These are phyloP conservation scores for Aegilops tauschii DNA, from an alignment of 176 grass and related monocot genomes.

Conservation along the genomic window DNA sequence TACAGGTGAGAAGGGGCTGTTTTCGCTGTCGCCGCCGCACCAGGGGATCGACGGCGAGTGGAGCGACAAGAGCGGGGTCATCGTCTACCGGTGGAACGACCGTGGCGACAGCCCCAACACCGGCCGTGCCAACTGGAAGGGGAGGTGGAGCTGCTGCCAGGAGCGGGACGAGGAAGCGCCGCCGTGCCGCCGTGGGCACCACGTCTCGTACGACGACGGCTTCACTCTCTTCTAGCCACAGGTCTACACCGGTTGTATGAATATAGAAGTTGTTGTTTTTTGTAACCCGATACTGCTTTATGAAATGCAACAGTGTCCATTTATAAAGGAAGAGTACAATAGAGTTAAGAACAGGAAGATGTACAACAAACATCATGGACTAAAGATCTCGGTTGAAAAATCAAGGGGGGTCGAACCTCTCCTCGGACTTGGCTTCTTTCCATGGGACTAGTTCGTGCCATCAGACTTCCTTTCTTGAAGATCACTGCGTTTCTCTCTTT, in stretches of 20 bases:
- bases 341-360: too few species aligned
- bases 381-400: too few species aligned
- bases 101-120: slow-evolving; percentile 44
- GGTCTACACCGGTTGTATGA: not conserved
- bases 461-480: too few species aligned
- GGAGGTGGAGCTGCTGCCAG: slow-evolving; percentile 75
- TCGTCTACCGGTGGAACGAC: slow-evolving; percentile 83
- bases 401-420: too few species aligned
- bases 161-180: slow-evolving; percentile 60
- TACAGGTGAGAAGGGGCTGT: slow-evolving; percentile 70
- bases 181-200: slow-evolving; percentile 54
- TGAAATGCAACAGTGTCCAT: not conserved
- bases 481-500: too few species aligned
- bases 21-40: slow-evolving; percentile 70
- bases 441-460: too few species aligned
- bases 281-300: not conserved
- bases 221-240: slow-evolving; percentile 54
- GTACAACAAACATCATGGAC: too few species aligned
- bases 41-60: slow-evolving; percentile 88
- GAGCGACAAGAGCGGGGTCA: slow-evolving; percentile 78
- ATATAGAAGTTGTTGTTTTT: not conserved
- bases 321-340: not conserved
- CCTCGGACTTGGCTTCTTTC: too few species aligned
- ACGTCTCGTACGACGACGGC: slow-evolving; percentile 79
- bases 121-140: slow-evolving; percentile 62